Percentiles rank a stretch among this genome's conserved stretches.
Conservation (phyloP, 495 filamentous ascomycete genomes). For the Penicillium silybi region DNA sequence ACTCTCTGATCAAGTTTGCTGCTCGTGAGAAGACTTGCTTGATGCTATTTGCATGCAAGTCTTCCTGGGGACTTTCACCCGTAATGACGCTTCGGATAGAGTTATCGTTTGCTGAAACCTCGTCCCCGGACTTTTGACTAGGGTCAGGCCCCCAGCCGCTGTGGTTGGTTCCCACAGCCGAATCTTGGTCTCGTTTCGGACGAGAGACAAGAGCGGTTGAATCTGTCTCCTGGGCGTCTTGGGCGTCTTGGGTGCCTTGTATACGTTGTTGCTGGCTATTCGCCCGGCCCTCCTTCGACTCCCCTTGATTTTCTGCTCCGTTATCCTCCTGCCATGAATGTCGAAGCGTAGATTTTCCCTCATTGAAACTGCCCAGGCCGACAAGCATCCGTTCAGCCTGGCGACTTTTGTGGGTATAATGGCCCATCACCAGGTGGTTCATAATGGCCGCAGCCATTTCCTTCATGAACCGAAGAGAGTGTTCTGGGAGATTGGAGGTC, state of each 20-base stretch:
- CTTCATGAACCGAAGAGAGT: slow-evolving; percentile 26
- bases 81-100: slow-evolving; percentile 5
- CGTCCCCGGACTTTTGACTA: not conserved
- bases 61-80: slow-evolving; percentile 9
- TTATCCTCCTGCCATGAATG: slow-evolving; percentile 20
- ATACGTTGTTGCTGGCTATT: slow-evolving; percentile 21
- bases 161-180: not conserved
- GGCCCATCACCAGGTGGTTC: slow-evolving; percentile 18
- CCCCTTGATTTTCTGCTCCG: slow-evolving; percentile 6
- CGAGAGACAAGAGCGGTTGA: not conserved
- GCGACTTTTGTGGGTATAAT: slow-evolving; percentile 1
- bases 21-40: slow-evolving; percentile 31
- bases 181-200: not conserved
- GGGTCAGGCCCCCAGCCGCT: not conserved
- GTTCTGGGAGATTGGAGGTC: slow-evolving; percentile 9
- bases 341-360: slow-evolving; percentile 24
- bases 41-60: not conserved
- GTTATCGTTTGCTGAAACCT: not conserved
- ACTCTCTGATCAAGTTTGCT: slow-evolving; percentile 46
- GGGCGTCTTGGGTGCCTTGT: slow-evolving; percentile 11
- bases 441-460: slow-evolving; percentile 29
- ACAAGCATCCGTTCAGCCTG: slow-evolving; percentile 27
- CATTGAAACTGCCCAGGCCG: slow-evolving; percentile 31
- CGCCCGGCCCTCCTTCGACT: slow-evolving; percentile 18
- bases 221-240: slow-evolving; percentile 6